Evolutionary conservation across 2,329 filamentous ascomycete genomes (phyloP), one percentile per base, ranked within the genome.

Genomic region (Rhynchosporium graminicola): DNA sequence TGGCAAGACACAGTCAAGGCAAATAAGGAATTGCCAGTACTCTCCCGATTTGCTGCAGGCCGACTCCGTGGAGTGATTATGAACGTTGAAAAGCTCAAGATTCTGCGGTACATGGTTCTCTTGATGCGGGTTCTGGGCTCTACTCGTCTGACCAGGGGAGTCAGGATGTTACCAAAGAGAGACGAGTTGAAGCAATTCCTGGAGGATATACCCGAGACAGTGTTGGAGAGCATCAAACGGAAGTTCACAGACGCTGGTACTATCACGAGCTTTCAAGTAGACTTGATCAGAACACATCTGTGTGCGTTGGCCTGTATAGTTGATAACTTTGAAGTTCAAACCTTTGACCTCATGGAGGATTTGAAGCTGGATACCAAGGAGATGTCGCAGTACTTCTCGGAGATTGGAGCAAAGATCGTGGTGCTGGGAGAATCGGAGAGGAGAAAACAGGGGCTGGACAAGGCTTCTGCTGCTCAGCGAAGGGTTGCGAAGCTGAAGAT

Each of bases 241-340:
- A 89, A 86, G 69, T 94, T 93, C 72, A 85, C 86, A 0, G 81
- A 87, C 47, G 79, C 76, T 40, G 83, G 82, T 28, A 80, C 84
- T 63, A 84, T 94, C 77, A 83, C 85, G 60, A 91, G 90, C 72
- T 89, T 86, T 78, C 85, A 92, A 73, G 77, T 82, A 38, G 89
- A 94, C 72, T 80, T 91, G 65, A 77, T 93, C 38, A 85, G 87
- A 71, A 91, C 89, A 15, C 88, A 92, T 75, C 85, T 89, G 70
- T 89, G 87, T 69, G 88, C 84, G 0, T 80, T 92, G 64, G 85
- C 87, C 33, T 83, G 89, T 73, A 84, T 91, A 65, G 78, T 92
- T 20, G 89, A 92, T 70, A 86, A 88, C 72, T 92, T 86, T 72
- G 85, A 87, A 72, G 86, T 91, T 60, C 87, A 93, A 70, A 87